Evolutionary conservation across 768 basidiomycete genomes (phyloP), one percentile per base, ranked within the genome.

Genomic region (Mycena filopes): DNA sequence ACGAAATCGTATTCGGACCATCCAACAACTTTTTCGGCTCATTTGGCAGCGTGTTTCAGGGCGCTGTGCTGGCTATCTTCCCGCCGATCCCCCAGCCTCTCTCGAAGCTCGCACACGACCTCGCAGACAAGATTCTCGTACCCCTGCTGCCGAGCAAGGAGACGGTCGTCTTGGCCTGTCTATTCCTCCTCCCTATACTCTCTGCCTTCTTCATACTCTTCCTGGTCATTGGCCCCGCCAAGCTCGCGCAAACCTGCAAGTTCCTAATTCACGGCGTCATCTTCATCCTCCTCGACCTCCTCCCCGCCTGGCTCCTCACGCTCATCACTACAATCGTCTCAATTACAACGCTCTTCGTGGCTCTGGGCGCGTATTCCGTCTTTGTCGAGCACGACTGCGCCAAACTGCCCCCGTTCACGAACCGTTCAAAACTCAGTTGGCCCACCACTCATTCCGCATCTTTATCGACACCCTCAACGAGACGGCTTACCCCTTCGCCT

Each of bases 201-300:
- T 33, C 49, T 10, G n/a, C 42, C 2, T 33, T 51, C 15, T 50
- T 50, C 48, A 23, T 23, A 50, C 8, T 50, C 28, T 43, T 33
- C 7, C 29, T 28, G 29, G 16, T 40, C 16, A 33, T 26, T 36
- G 51, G 51, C 4, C 42, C 60, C 25, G 13, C 25, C 42, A 45
- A 47, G 21, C 28, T 54, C 36, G 9, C 18, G 1, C 42, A 53
- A 61, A 51, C 51, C n/a, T 53, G 50, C 42, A 54, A 47, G 51
- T 10, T 43, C 18, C 36, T 47, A 29, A 9, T 61, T 42, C 38
- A 29, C 3, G 23, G 23, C 43, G 11, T 59, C 10, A 21, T 15
- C 20, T 46, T 38, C 25, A 43, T 40, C 3, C 33, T 13, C 1
- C 12, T 46, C 18, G 36, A 38, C 31, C 20, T 42, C 11, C 12